These are phyloP conservation scores for Fusarium pininemorale DNA, from an alignment of 2,329 filamentous ascomycete species.

Conservation along the genomic window DNA sequence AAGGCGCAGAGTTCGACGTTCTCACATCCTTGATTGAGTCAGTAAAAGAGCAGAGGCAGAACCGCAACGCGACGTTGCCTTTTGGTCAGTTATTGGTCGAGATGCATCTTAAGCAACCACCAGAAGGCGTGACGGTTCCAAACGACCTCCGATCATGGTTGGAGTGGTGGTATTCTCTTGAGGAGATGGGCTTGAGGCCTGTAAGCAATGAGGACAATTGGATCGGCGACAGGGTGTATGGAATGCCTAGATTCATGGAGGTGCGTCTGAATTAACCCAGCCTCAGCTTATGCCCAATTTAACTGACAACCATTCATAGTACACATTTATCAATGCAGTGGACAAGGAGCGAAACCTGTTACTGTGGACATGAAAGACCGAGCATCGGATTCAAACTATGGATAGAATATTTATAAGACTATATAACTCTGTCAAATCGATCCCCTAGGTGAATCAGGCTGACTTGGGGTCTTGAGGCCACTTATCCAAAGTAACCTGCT, in stretches of 20 bases:
- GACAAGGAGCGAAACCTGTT: background rate
- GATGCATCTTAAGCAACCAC: background rate
- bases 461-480: background rate
- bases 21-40: background rate
- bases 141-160: background rate
- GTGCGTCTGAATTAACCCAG: background rate
- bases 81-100: background rate
- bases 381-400: background rate
- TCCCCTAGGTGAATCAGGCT: accelerated
- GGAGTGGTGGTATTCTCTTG: background rate
- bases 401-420: background rate
- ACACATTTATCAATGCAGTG: background rate
- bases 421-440: accelerated
- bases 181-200: background rate
- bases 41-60: background rate
- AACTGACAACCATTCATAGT: background rate
- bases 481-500: background rate
- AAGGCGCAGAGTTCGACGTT: background rate
- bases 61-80: background rate
- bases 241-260: background rate
- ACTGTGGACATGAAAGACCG: background rate
- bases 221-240: background rate
- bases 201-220: background rate
- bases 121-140: background rate
- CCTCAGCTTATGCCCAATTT: accelerated